These are phyloP conservation scores for Apiotrichum laibachii DNA, from an alignment of 1,284 basidiomycete species.

Conservation along the genomic window DNA sequence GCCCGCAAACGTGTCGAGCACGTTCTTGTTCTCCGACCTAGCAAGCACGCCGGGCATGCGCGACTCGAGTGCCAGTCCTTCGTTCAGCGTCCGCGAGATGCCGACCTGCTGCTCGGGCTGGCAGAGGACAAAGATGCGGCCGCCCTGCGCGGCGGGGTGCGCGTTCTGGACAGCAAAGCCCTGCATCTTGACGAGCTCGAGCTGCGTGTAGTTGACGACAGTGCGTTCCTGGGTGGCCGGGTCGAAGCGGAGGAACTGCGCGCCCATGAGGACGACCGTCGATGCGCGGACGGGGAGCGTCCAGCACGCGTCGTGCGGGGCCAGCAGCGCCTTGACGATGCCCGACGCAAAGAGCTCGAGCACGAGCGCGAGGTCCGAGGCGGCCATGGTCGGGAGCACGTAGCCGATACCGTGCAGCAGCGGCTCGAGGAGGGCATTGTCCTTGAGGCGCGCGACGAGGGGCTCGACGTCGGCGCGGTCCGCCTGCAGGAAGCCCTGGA, in stretches of 20 bases:
- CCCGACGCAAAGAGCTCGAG: conserved; percentile 81
- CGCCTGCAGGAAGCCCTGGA: conserved; percentile 68
- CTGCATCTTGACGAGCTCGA: conserved; percentile 88
- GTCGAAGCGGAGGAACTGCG: conserved; percentile 70
- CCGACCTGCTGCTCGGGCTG: conserved; percentile 76
- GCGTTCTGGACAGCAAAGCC: conserved; percentile 63
- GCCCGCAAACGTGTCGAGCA: conserved; percentile 8
- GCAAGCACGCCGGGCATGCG: conserved; percentile 54
- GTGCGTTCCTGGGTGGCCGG: conserved; percentile 59
- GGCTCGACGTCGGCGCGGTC: conserved; percentile 64
- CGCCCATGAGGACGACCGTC: conserved; percentile 85
- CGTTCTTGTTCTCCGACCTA: neutral
- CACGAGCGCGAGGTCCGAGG: conserved; percentile 69
- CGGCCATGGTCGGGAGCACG: conserved; percentile 71
- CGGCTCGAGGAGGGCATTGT: conserved; percentile 67
- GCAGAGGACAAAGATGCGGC: conserved; percentile 80
- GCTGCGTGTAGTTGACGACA: conserved; percentile 71
- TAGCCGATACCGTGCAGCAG: conserved; percentile 87
- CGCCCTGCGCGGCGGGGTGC: conserved; percentile 45
- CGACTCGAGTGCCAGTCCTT: conserved; percentile 88
- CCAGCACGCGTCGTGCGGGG: conserved; percentile 81
- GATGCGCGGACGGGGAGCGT: conserved; percentile 74
- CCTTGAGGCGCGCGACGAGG: conserved; percentile 62
- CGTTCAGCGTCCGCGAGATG: conserved; percentile 73
- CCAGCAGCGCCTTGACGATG: conserved; percentile 76